Conservation (phyloP, 73 alveolate genomes). For the Paramecium pentaurelia region DNA sequence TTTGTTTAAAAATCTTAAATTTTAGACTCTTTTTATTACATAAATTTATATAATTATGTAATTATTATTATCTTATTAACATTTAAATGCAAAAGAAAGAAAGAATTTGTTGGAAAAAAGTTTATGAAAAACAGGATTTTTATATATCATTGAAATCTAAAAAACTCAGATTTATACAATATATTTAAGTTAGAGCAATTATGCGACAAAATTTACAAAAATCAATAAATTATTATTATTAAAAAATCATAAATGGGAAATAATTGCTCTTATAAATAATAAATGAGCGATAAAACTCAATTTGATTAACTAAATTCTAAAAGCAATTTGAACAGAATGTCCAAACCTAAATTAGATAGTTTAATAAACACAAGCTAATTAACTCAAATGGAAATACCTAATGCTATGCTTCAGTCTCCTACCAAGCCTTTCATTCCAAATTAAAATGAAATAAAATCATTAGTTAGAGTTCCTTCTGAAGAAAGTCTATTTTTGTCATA, state of each 20-base stretch:
- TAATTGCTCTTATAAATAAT: background rate
- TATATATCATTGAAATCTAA: no score
- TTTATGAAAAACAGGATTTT: background rate
- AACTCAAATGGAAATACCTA: background rate
- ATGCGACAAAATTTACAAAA: background rate
- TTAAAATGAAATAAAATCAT: background rate
- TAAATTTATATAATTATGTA: no score
- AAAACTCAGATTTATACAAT: no score
- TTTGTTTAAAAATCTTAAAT: background rate
- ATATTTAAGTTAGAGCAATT: background rate
- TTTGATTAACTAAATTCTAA: background rate
- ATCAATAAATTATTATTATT: background rate
- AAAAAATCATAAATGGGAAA: background rate
- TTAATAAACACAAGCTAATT: background rate
- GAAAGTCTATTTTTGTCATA: background rate
- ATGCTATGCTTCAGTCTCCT: background rate
- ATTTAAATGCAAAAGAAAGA: background rate
- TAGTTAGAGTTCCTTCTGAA: background rate
- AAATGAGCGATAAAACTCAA: background rate
- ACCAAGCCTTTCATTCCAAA: background rate
- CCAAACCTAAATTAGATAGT: background rate
- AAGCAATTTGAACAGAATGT: background rate
- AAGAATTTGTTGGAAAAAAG: background rate
- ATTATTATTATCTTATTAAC: background rate
- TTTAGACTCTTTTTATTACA: background rate